Percentiles rank a stretch among this genome's conserved stretches.
Evolutionary conservation across 371 early-diverging fungal species (phyloP).

Genomic region (Smittium mucronatum): DNA sequence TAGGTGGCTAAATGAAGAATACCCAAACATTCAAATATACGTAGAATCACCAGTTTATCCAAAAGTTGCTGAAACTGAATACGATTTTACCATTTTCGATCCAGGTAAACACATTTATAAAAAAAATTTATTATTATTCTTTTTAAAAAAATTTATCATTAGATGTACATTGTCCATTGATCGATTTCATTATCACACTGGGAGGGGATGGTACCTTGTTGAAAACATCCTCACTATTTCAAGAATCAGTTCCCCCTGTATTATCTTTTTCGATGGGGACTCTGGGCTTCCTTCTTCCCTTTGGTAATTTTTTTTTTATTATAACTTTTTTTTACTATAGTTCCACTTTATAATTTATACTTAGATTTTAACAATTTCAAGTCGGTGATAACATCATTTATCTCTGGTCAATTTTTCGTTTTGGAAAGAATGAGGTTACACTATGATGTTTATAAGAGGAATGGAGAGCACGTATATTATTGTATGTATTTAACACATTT

Average conservation of each 20-base stretch:
- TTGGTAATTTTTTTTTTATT: constrained; percentile 50
- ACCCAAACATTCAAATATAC: not conserved
- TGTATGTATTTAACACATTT: constrained; percentile 33
- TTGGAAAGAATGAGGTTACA: constrained; percentile 62
- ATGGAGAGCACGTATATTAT: constrained; percentile 22
- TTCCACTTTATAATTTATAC: no score
- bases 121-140: constrained; percentile 3
- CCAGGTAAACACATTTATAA: not conserved
- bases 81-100: not conserved
- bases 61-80: not conserved
- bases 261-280: constrained; percentile 86
- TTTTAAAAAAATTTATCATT: not conserved
- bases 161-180: constrained; percentile 27
- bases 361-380: constrained; percentile 22
- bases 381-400: constrained; percentile 30
- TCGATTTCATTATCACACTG: constrained; percentile 81
- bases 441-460: constrained; percentile 44
- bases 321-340: not conserved
- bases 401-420: constrained; percentile 44
- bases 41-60: not conserved
- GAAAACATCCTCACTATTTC: constrained; percentile 73
- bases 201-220: constrained; percentile 96
- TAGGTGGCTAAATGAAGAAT: not conserved
- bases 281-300: constrained; percentile 80
- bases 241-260: constrained; percentile 68